A percentile compares a stretch with the other conserved stretches of the same genome.
These are phyloP conservation scores for Xanthoconium stramineum DNA, from an alignment of 768 basidiomycete genomes.

Conservation along the genomic window DNA sequence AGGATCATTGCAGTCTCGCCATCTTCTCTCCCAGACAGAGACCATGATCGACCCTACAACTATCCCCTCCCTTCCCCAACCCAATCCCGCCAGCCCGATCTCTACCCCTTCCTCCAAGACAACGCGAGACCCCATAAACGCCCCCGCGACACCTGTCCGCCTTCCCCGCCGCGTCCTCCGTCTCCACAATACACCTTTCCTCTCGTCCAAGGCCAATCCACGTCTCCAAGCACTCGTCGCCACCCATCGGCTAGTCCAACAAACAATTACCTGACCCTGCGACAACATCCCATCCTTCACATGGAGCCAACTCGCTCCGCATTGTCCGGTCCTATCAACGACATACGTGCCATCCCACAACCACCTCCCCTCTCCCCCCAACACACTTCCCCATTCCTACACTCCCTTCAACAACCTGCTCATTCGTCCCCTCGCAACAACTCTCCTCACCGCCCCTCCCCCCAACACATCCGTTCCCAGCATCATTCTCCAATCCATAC, in stretches of 20 bases:
- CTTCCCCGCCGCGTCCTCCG: constrained; percentile 11
- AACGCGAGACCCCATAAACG: constrained; percentile 24
- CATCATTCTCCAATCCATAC: constrained; percentile 9
- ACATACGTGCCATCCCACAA: not conserved
- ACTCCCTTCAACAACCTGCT: not conserved
- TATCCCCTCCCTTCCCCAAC: too few species aligned
- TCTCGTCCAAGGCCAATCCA: not conserved
- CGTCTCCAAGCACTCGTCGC: constrained; percentile 19
- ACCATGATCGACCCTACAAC: constrained; percentile 16
- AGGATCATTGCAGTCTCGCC: constrained; percentile 37
- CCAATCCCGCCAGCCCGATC: not conserved
- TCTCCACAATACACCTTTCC: constrained; percentile 10
- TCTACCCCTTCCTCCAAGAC: constrained; percentile 1
- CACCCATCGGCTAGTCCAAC: constrained; percentile 21
- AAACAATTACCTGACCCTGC: constrained; percentile 22
- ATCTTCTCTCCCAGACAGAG: not conserved
- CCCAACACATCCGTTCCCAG: constrained; percentile 16
- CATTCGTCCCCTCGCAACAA: constrained; percentile 15
- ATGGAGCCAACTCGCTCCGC: constrained; percentile 11
- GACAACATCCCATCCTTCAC: constrained; percentile 15
- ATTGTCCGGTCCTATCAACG: not conserved
- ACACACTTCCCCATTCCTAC: constrained; percentile 14
- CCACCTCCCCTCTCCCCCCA: constrained; percentile 12
- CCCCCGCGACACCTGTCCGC: constrained; percentile 11
- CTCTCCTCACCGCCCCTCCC: constrained; percentile 20